Percentiles rank a stretch among this genome's conserved stretches.
phyloP scores from a whole-genome alignment of 306 rosid species.

The Clitoria ternatea region DNA sequence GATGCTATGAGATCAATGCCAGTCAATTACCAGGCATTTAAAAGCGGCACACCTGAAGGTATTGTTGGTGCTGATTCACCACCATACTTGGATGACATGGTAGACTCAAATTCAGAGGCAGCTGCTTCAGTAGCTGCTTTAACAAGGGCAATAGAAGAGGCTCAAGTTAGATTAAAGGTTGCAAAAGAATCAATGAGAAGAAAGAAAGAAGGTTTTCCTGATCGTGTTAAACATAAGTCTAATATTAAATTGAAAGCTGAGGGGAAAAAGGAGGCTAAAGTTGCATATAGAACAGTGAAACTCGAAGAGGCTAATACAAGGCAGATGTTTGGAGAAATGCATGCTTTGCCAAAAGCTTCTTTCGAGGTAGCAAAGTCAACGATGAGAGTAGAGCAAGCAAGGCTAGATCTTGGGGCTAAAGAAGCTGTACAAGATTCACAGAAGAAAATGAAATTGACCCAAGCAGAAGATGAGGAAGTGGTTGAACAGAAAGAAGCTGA shows the following conservation, averaged over 20 bases:
- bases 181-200: conserved; percentile 74
- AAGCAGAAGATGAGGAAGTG: conserved; percentile 36
- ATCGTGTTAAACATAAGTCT: conserved; percentile 41
- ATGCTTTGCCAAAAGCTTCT: conserved; percentile 31
- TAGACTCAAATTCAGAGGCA: conserved; percentile 71
- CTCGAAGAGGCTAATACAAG: conserved; percentile 35
- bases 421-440: conserved; percentile 35
- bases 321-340: conserved; percentile 36
- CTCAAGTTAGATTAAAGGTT: conserved; percentile 66
- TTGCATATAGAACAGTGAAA: conserved; percentile 28
- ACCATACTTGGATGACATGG: conserved; percentile 52
- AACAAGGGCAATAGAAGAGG: conserved; percentile 91
- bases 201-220: conserved; percentile 64
- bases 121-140: conserved; percentile 86
- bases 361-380: conserved; percentile 35
- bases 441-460: conserved; percentile 32
- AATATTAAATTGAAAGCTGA: conserved; percentile 37
- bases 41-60: conserved; percentile 31
- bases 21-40: conserved; percentile 29
- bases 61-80: conserved; percentile 44
- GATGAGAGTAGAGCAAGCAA: conserved; percentile 32
- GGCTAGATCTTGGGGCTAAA: conserved; percentile 31
- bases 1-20: conserved; percentile 37
- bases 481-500: conserved; percentile 40
- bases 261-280: conserved; percentile 29